A percentile compares a stretch with the other conserved stretches of the same genome.
These are phyloP conservation scores for Ustulina deusta DNA, from an alignment of 2,329 filamentous ascomycete species.

Conservation along the genomic window DNA sequence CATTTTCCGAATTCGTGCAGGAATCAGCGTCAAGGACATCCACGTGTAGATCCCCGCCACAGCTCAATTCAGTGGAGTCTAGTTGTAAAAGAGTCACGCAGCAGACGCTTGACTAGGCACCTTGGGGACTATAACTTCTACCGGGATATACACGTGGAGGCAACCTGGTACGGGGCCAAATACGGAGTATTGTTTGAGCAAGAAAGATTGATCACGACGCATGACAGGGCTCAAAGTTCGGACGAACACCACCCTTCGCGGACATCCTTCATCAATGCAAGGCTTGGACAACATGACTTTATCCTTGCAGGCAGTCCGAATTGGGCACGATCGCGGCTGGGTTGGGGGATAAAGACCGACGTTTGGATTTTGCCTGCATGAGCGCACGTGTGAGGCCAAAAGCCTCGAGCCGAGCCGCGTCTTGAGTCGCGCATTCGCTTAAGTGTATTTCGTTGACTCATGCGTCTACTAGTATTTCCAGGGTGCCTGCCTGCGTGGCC, in stretches of 20 bases:
- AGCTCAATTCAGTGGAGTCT: constrained; percentile 25
- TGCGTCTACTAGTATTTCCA: constrained; percentile 19
- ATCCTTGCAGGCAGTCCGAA: constrained; percentile 23
- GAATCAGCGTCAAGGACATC: constrained; percentile 21
- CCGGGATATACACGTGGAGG: neutral
- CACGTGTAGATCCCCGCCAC: constrained; percentile 1
- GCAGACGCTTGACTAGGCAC: neutral
- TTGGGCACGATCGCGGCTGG: constrained; percentile 28
- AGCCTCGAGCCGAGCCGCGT: constrained; percentile 33
- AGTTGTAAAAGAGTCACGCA: constrained; percentile 31
- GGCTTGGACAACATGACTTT: neutral
- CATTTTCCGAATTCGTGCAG: constrained; percentile 14
- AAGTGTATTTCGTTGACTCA: neutral
- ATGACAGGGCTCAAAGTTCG: constrained; percentile 23
- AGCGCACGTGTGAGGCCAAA: constrained; percentile 31
- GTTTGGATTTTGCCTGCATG: constrained; percentile 26
- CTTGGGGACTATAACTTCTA: neutral
- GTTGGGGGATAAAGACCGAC: constrained; percentile 28
- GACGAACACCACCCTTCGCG: constrained; percentile 24
- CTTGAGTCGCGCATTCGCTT: constrained; percentile 7
- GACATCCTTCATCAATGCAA: constrained; percentile 12
- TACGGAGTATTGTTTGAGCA: neutral
- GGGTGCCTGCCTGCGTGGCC: neutral
- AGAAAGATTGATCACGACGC: constrained; percentile 9
- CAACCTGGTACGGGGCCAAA: neutral